Base-by-base conservation (phyloP, 768 basidiomycete genomes). In the Tulasnella sp. region DNA sequence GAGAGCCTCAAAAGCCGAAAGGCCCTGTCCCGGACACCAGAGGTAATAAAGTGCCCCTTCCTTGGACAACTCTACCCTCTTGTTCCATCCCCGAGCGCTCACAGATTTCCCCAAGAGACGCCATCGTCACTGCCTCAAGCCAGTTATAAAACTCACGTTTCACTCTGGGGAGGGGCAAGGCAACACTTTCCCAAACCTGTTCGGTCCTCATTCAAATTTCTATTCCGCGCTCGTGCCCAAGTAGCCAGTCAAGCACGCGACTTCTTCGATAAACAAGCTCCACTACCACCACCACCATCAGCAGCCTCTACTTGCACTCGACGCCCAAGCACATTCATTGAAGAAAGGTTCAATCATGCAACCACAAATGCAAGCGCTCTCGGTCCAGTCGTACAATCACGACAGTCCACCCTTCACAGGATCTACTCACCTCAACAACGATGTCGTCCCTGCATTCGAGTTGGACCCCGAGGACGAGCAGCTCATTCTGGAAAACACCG, bases 371-470 rank as follows among this genome's bases (percentile, higher is more conserved):
- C 71, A 38, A 34, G 42, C 73, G 27, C 74, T 77, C 27, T 76
- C 68, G 34, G 73, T 81, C 48, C 72, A 62, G 56, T 79, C 81
- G 73, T 82, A 80, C 44, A 81, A 82, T 68, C 74, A 82, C 80
- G 82, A 82, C 80, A 81, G 80, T 24, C 82, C 82, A 2, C 82
- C 82, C 14, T 81, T 82, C 72, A 78, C 71, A 40, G 77, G 77
- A 36, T 71, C 77, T 40, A 80, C 77, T 24, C 77, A 79, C 48
- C 77, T 78, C 24, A 44, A 27, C 74, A 68, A 68, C 62, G 62
- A 68, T 31, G 27, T 16, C n/a, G 68, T 80, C 18, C 80, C 80
- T 24, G 18, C 71, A 10, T 58, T 80, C 42, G 76, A 77, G 14
- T 56, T 80, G 8, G 80, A 80, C 21, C 77, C 27, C 74, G 58